Evolutionary conservation across 2,329 filamentous ascomycete species (phyloP), one percentile per base, ranked within the genome.

Genomic region (Fusarium aywerte): DNA sequence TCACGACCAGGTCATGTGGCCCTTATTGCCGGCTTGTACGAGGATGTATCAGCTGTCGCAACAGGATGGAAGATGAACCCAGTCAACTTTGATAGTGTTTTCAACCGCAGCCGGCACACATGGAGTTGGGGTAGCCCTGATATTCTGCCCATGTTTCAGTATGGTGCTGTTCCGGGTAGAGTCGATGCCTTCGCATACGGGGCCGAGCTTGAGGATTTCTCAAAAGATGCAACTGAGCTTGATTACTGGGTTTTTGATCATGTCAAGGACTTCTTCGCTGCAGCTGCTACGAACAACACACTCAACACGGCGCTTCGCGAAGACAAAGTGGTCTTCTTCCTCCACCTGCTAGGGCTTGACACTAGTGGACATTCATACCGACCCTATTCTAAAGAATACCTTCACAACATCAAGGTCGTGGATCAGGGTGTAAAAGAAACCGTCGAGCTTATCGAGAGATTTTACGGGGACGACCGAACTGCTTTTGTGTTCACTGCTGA

Each of bases 91-190:
- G 96, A 99, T 81, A 98, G 95, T 74, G 93, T 99, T 12, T 99
- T 99, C 86, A 99, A 99, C 77, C 89, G 92, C 65, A 98, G 95
- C 76, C 85, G 90, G 43, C 96, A 99, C 80, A 99, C 96, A 9
- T 99, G 96, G 96, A 97, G 94, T 78, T 99, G 96, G 96, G 96
- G 96, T 3, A 97, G 94, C 75, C 96, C 96, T 2, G 96, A 99
- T 79, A 99, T 99, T 73, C 80, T 99, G 69, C 92, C 92, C 54
- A 99, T 99, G 96, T 99, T 99, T 76, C 89, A 96, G 76, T 87
- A 93, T 58, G 96, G 96, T n/a, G 95, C 96, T 23, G 89, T 92
- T 11, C 91, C 92, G 1, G 94, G 95, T 9, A 86, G 91, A 65
- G 92, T 99, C 2, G 92, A 97, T 78, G 90, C 92, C n/a, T 90